Base-by-base conservation (phyloP, 768 basidiomycete species). In the Favolaschia claudopus region DNA sequence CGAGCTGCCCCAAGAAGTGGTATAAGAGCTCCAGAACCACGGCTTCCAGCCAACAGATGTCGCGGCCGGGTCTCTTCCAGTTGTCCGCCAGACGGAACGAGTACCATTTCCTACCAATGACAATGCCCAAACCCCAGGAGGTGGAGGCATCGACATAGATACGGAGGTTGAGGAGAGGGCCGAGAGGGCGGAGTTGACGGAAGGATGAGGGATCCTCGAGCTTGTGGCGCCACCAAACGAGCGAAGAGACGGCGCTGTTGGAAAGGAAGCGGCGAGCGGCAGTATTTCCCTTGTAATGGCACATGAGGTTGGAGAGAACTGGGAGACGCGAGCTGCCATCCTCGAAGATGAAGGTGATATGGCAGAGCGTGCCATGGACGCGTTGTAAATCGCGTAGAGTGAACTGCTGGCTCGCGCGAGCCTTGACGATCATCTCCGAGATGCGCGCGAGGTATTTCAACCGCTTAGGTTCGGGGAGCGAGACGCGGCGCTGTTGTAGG, bases 31-130 rank as follows among this genome's bases (percentile, higher is more conserved):
- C 45, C 45, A 58, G 5, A 0, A 61, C 69, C 0, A 70, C 25
- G 0, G 60, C 48, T 34, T 71, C 68, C 17, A 68, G 65, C 73
- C 73, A 74, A 22, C 72, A 68, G 9, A 74, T 74, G 48, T 69
- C 65, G 9, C 50, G 22, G 1, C 45, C 60, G 0, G 47, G 38
- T 0, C 8, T 10, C 20, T 67, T 65, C 70, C 72, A 72, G 20
- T 28, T 38, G 0, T 22, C 29, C 3, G 7, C 13, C 0, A 68
- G 52, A 10, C 40, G 28, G 25, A 64, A 68, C 0, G 64, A 64
- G 5, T 38, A 36, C 68, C 69, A 74, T 0, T 17, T 15, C 0
- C 44, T 27, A 0, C 51, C 55, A 15, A 70, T 58, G 4, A 66
- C 32, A 12, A 74, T 49, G 0, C 70, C 72, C 24, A 73, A 69